A percentile compares a stretch with the other conserved stretches of the same genome.
Conservation (phyloP, 2,329 filamentous ascomycete genomes). For the Intubia oerlemansii region DNA sequence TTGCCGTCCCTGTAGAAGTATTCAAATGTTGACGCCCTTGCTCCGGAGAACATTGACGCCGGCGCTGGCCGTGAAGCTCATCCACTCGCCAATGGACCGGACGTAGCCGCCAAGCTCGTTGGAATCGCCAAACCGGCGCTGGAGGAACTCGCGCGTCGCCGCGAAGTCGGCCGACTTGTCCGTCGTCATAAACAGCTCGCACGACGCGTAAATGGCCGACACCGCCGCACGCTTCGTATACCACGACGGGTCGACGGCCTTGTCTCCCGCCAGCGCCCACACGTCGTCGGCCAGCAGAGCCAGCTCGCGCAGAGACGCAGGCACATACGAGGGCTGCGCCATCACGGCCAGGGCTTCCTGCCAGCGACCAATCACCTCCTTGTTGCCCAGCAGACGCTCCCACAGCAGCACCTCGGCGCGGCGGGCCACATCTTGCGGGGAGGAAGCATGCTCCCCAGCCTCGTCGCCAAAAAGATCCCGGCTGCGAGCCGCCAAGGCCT, state of each 20-base stretch:
- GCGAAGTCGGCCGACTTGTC: slow-evolving; percentile 51
- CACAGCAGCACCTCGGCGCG: slow-evolving; percentile 55
- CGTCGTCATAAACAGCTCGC: slow-evolving; percentile 87
- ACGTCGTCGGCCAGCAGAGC: slow-evolving; percentile 78
- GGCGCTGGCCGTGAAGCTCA: slow-evolving; percentile 60
- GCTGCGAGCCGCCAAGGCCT: slow-evolving; percentile 27
- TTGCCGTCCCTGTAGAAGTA: background rate
- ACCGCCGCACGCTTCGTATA: slow-evolving; percentile 44
- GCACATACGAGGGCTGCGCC: slow-evolving; percentile 62
- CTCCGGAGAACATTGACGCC: slow-evolving; percentile 68
- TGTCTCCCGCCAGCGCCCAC: slow-evolving; percentile 67
- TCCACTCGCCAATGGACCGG: slow-evolving; percentile 49
- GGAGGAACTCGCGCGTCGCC: slow-evolving; percentile 64
- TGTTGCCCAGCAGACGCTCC: slow-evolving; percentile 58
- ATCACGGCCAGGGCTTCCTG: slow-evolving; percentile 84
- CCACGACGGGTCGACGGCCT: slow-evolving; percentile 67
- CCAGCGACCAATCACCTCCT: slow-evolving; percentile 52
- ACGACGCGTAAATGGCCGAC: slow-evolving; percentile 41
- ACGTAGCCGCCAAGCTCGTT: slow-evolving; percentile 39
- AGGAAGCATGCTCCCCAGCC: background rate
- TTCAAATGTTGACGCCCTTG: slow-evolving; percentile 62
- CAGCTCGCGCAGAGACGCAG: slow-evolving; percentile 58
- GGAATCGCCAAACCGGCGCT: slow-evolving; percentile 51
- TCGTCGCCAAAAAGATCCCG: slow-evolving; percentile 16
- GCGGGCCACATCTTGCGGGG: slow-evolving; percentile 23